These are phyloP conservation scores for Thermochaetoides thermophila DNA, from an alignment of 495 filamentous ascomycete species.

Conservation along the genomic window DNA sequence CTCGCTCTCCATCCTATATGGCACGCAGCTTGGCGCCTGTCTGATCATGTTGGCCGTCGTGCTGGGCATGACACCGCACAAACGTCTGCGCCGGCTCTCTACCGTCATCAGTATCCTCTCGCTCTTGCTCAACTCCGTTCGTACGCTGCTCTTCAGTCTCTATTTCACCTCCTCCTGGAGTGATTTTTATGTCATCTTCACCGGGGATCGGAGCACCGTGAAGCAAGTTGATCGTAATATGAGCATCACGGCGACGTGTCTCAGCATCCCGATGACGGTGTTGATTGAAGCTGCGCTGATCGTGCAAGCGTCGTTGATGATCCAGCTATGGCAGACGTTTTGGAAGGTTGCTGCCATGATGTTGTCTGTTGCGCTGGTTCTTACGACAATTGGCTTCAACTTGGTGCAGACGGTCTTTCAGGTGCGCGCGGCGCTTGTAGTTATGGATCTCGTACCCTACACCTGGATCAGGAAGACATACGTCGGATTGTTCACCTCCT, in stretches of 20 bases:
- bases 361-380: conserved; percentile 36
- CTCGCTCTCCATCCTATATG: conserved; percentile 51
- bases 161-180: conserved; percentile 45
- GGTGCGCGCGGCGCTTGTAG: conserved; percentile 31
- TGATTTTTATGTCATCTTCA: conserved; percentile 43
- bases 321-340: conserved; percentile 28
- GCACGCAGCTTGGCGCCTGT: conserved; percentile 58
- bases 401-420: conserved; percentile 44
- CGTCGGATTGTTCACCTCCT: conserved; percentile 43
- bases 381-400: conserved; percentile 44
- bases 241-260: conserved; percentile 36
- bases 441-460: not conserved
- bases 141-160: conserved; percentile 41
- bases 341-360: conserved; percentile 29
- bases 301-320: conserved; percentile 56
- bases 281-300: conserved; percentile 52
- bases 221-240: conserved; percentile 29
- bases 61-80: conserved; percentile 21
- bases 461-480: conserved; percentile 37
- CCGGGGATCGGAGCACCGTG: conserved; percentile 41
- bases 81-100: conserved; percentile 10
- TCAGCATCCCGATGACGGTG: conserved; percentile 43
- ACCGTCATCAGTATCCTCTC: conserved; percentile 14
- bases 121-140: conserved; percentile 40
- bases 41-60: conserved; percentile 51